Conservation (phyloP, 108 stramenopile species). For the Pseudonitzschia pungens region DNA sequence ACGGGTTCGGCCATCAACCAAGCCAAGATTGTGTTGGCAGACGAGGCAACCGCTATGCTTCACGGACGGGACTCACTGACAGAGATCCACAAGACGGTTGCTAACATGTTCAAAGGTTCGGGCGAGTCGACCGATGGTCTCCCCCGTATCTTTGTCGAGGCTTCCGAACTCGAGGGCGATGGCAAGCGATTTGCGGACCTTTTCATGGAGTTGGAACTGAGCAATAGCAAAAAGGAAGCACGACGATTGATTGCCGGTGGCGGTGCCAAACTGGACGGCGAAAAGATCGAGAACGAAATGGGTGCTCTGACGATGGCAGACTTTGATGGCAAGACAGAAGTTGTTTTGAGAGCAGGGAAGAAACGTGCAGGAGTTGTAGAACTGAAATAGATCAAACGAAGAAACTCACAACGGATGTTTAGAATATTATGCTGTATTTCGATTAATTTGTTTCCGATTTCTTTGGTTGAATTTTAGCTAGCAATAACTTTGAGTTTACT, state of each 20-base stretch:
- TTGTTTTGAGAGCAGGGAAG: slow-evolving; percentile 81
- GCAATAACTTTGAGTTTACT: too few species aligned
- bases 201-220: slow-evolving; percentile 77
- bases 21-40: slow-evolving; percentile 94
- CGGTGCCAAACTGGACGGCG: slow-evolving; percentile 76
- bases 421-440: neutral
- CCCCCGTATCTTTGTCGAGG: slow-evolving; percentile 60
- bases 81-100: slow-evolving; percentile 84
- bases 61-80: slow-evolving; percentile 87
- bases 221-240: slow-evolving; percentile 91
- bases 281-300: slow-evolving; percentile 69
- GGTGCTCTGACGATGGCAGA: slow-evolving; percentile 50
- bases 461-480: too few species aligned
- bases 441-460: neutral
- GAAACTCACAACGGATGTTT: too few species aligned
- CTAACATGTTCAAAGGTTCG: slow-evolving; percentile 73
- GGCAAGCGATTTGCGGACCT: slow-evolving; percentile 78
- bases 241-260: slow-evolving; percentile 91
- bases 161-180: slow-evolving; percentile 37
- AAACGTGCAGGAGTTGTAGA: slow-evolving; percentile 90
- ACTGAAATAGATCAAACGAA: slow-evolving; percentile 36
- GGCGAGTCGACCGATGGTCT: slow-evolving; percentile 61
- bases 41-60: slow-evolving; percentile 91
- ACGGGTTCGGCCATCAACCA: slow-evolving; percentile 87
- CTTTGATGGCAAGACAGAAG: slow-evolving; percentile 65